Conservation (phyloP, 1,284 basidiomycete species). For the Afroboletus lepidellus region DNA sequence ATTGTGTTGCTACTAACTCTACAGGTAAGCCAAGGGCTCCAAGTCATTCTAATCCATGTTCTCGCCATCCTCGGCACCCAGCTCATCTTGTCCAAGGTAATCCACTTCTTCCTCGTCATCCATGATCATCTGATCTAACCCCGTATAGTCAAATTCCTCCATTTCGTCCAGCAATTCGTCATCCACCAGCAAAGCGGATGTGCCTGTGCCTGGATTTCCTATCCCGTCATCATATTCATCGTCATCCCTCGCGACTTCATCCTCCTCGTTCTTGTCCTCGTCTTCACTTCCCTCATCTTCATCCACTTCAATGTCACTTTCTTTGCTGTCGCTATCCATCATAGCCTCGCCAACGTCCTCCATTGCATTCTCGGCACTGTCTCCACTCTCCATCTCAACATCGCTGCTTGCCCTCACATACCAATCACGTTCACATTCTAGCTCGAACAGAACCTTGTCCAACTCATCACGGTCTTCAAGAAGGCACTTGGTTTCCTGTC, state of each 20-base stretch:
- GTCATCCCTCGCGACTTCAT: neutral
- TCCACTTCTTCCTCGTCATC: neutral
- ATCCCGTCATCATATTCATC: too few species aligned
- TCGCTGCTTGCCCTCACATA: neutral
- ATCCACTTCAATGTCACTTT: too few species aligned
- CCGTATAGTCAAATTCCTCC: neutral
- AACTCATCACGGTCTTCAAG: neutral
- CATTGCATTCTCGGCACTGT: too few species aligned
- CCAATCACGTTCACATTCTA: neutral
- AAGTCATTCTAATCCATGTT: neutral
- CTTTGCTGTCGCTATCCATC: neutral
- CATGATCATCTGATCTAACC: neutral
- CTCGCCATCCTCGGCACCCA: neutral
- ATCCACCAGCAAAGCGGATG: too few species aligned
- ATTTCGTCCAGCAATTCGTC: neutral
- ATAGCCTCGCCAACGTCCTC: too few species aligned
- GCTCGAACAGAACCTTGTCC: neutral
- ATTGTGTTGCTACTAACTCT: too few species aligned
- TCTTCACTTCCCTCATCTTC: too few species aligned
- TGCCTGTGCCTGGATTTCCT: too few species aligned
- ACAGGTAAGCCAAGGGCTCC: too few species aligned
- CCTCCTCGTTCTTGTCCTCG: neutral
- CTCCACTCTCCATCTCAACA: neutral
- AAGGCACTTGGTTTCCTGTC: neutral
- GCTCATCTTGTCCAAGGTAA: neutral